Evolutionary conservation across 345 rosid genomes (phyloP), one percentile per base, ranked within the genome.

Genomic region (Gossypium mustelinum): DNA sequence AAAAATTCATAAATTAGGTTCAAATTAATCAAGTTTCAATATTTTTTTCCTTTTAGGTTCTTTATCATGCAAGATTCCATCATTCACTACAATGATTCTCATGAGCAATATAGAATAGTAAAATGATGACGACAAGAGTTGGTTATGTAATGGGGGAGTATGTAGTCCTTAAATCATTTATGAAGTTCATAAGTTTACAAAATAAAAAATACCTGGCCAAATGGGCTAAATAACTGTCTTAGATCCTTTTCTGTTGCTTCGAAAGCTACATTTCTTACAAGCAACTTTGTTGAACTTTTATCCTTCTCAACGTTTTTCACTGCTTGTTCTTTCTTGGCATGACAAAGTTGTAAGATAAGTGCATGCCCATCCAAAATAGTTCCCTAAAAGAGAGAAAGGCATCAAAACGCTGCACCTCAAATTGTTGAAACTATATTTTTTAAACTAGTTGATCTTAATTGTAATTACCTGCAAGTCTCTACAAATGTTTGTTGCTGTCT

Each of bases 201-300:
- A 50, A 54, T 58, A 12, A 57, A 62, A 62, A 13, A 61, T 76
- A 91, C 99, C 99, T 93, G 97, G 79, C 98, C 99, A 73, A 93
- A 93, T 64, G 99, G 93, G 81, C 94, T 87, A 82, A 93, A 93
- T 25, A 95, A 86, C 84, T 90, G 97, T 82, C 87, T 87, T 60
- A 95, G 83, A 81, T 95, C 99, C 75, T 91, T 93, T 82, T 88
- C 83, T 7, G 98, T 95, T 69, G 99, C 98, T 81, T 95, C 97
- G 68, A 95, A 95, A 75, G 99, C 97, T 69, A 95, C 94, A 79
- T 95, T 93, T 82, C 81, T 90, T 70, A 93, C 92, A 54, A 90
- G 94, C 51, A 95, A 75, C 85, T 95, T 95, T 56, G 93, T 93
- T 0, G 91, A 83, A 76, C 90, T 82, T 83, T 70, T 86, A 78